Percentiles rank a stretch among this genome's conserved stretches.
Evolutionary conservation across 495 filamentous ascomycete genomes (phyloP).

Genomic region (Aspergillus olivimuriae): DNA sequence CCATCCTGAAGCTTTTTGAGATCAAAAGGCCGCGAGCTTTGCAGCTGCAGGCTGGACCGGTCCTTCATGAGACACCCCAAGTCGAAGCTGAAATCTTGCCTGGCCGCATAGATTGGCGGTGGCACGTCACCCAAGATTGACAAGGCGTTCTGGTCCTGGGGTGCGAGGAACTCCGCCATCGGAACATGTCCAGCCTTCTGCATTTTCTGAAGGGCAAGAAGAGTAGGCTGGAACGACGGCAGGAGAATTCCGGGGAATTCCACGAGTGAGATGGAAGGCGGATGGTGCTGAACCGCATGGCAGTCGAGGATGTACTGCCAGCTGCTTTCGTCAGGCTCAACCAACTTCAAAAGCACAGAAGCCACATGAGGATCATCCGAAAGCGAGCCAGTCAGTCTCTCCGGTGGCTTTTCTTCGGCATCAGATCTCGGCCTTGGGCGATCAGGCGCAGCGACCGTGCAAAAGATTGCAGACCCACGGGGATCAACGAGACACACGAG

Average conservation of each 20-base stretch:
- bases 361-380: slow-evolving; percentile 10
- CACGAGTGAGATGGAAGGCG: slow-evolving; percentile 38
- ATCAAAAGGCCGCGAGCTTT: slow-evolving; percentile 31
- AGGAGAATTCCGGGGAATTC: slow-evolving; percentile 69
- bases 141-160: background rate
- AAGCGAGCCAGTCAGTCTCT: slow-evolving; percentile 10
- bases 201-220: slow-evolving; percentile 60
- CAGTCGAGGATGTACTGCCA: slow-evolving; percentile 23
- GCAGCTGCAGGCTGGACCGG: slow-evolving; percentile 20
- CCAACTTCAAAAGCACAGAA: slow-evolving; percentile 11
- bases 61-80: slow-evolving; percentile 41
- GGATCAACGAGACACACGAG: slow-evolving; percentile 52
- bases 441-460: slow-evolving; percentile 38
- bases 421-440: slow-evolving; percentile 5
- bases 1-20: slow-evolving; percentile 28
- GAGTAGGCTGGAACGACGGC: slow-evolving; percentile 58
- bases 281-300: background rate
- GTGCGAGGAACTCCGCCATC: slow-evolving; percentile 54
- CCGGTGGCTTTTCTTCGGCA: background rate
- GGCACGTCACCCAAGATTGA: slow-evolving; percentile 22
- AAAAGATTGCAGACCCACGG: slow-evolving; percentile 46
- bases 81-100: slow-evolving; percentile 46
- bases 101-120: slow-evolving; percentile 48
- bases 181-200: slow-evolving; percentile 45
- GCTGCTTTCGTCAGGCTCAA: slow-evolving; percentile 15